Percentiles rank a stretch among this genome's conserved stretches.
phyloP scores from a whole-genome alignment of 495 filamentous ascomycete species.

The Lophiotrema nucula region DNA sequence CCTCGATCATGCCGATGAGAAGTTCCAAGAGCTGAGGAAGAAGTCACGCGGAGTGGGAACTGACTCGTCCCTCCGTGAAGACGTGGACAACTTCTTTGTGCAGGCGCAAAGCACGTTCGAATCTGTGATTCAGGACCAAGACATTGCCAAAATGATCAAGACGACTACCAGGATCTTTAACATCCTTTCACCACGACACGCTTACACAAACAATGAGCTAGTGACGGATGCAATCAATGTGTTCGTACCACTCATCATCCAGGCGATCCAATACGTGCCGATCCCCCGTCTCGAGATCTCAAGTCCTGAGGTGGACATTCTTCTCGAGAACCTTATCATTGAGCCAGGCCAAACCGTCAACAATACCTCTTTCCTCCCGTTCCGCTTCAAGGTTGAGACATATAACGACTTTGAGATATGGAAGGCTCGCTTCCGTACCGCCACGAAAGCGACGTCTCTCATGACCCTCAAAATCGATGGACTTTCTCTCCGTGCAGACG shows the following conservation, averaged over 20 bases:
- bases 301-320: constrained; percentile 76
- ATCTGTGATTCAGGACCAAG: constrained; percentile 66
- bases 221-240: constrained; percentile 71
- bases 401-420: constrained; percentile 82
- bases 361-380: constrained; percentile 83
- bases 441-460: constrained; percentile 62
- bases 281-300: constrained; percentile 85
- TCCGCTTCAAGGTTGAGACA: constrained; percentile 73
- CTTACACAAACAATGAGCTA: constrained; percentile 63
- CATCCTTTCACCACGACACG: constrained; percentile 61
- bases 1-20: constrained; percentile 68
- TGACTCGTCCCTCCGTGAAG: constrained; percentile 65
- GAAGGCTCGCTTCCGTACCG: constrained; percentile 72
- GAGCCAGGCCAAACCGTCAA: constrained; percentile 86
- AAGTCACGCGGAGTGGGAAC: constrained; percentile 63
- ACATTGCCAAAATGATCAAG: constrained; percentile 63
- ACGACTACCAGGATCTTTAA: constrained; percentile 63
- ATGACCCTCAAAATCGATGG: constrained; percentile 76
- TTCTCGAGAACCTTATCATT: constrained; percentile 86
- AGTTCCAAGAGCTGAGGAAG: constrained; percentile 67
- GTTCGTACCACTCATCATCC: constrained; percentile 74
- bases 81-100: constrained; percentile 68
- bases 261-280: constrained; percentile 77
- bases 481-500: constrained; percentile 75
- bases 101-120: constrained; percentile 67